Percentiles rank a stretch among this genome's conserved stretches.
phyloP scores from a whole-genome alignment of 495 filamentous ascomycete species.

The Penicillium turbatum region DNA sequence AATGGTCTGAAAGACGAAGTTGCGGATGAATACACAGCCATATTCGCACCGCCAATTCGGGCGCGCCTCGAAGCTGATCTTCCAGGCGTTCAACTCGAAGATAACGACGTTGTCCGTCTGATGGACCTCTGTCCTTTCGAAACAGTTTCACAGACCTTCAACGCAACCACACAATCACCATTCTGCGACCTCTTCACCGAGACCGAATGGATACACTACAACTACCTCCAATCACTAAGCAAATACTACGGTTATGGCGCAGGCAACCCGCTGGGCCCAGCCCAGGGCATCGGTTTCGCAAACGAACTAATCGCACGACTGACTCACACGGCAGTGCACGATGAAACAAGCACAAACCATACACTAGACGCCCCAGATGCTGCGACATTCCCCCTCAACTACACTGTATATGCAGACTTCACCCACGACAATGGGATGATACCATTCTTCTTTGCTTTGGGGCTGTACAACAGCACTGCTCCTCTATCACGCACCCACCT shows the following conservation, averaged over 20 bases:
- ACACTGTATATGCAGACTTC: conserved; percentile 74
- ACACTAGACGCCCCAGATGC: conserved; percentile 58
- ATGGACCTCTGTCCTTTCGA: conserved; percentile 88
- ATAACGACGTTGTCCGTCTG: conserved; percentile 56
- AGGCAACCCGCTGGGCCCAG: conserved; percentile 71
- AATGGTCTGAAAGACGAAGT: conserved; percentile 44
- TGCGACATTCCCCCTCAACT: conserved; percentile 64
- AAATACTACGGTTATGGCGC: conserved; percentile 79
- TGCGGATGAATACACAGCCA: conserved; percentile 47
- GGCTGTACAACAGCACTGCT: conserved; percentile 61
- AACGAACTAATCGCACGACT: conserved; percentile 83
- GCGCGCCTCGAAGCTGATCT: conserved; percentile 59
- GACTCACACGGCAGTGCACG: conserved; percentile 59
- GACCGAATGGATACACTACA: conserved; percentile 67
- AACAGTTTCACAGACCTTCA: conserved; percentile 54
- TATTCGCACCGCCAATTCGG: conserved; percentile 59
- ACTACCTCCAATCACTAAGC: conserved; percentile 68
- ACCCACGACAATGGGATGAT: conserved; percentile 84
- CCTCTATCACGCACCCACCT: conserved; percentile 46
- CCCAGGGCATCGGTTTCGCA: conserved; percentile 77
- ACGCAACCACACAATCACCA: conserved; percentile 39
- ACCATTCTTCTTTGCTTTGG: conserved; percentile 65
- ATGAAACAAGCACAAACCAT: conserved; percentile 65
- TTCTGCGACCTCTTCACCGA: conserved; percentile 71
- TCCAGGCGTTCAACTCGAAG: conserved; percentile 54